phyloP scores from a whole-genome alignment of 768 basidiomycete species.

The Trametes maxima region DNA sequence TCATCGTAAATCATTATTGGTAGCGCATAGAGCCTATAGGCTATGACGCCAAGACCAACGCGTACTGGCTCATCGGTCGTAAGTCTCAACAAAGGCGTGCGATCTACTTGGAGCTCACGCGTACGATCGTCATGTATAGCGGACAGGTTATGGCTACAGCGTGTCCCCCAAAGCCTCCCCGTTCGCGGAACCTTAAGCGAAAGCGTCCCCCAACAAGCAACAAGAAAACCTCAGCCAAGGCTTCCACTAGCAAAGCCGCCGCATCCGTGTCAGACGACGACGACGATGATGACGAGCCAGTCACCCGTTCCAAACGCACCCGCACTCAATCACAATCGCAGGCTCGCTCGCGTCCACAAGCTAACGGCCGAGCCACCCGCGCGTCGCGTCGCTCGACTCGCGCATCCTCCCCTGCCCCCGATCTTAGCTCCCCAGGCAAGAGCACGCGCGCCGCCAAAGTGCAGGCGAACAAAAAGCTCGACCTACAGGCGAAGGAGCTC shows the following conservation, averaged over 20 bases:
- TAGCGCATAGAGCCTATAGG: conserved; percentile 88
- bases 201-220: conserved; percentile 34
- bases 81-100: conserved; percentile 28
- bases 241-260: conserved; percentile 22
- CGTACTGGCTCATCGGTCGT: conserved; percentile 88
- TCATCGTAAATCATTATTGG: background rate
- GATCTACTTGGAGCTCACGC: conserved; percentile 9
- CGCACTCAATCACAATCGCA: conserved; percentile 16
- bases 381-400: conserved; percentile 10
- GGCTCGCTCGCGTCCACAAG: background rate
- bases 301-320: conserved; percentile 31
- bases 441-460: conserved; percentile 67
- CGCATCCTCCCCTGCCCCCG: conserved; percentile 6
- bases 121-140: conserved; percentile 42
- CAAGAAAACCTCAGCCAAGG: conserved; percentile 28
- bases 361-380: conserved; percentile 14
- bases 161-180: conserved; percentile 56
- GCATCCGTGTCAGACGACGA: conserved; percentile 12
- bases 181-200: conserved; percentile 39
- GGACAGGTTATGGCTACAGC: conserved; percentile 87
- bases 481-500: conserved; percentile 68
- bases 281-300: conserved; percentile 31
- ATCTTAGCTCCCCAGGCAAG: conserved; percentile 38
- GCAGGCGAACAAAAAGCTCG: conserved; percentile 69
- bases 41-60: conserved; percentile 75